Base-by-base conservation (phyloP, 768 basidiomycete genomes). In the Pleurotus cornucopiae region DNA sequence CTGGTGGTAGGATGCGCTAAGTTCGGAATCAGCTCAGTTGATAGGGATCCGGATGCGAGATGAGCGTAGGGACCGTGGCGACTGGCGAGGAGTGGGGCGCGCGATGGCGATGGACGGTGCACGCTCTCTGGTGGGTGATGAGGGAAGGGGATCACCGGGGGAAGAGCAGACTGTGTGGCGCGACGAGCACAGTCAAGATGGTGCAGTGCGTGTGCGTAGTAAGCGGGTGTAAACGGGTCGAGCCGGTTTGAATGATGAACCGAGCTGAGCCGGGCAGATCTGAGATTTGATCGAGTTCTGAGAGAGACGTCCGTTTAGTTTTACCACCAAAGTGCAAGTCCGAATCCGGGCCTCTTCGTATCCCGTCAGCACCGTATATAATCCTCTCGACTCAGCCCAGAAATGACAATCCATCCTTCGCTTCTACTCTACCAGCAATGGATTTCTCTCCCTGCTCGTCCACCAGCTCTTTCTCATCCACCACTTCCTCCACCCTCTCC, bases 401-500 rank as follows among this genome's bases (percentile, higher is more conserved):
- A 49, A 34, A 49, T 49, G 48, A 23, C 26, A 49, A 49, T 49
- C 48, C 48, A 41, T 55, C 54, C 54, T 48, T 47, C 45, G 41
- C 54, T 46, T 55, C 54, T 45, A 46, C 46, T 20, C 14, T 39
- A 39, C 39, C 51, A 53, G 39, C 51, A 39, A 53, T 53, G 51
- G 51, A 38, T 39, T 64, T 62, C 59, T 57, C 54, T 49, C 59
- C 53, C 58, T 58, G 57, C 49, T 66, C 67, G 46, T 57, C 66
- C 25, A 58, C 61, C 47, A 57, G 60, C 46, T 63, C 64, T 23
- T 55, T 61, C 23, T 53, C 66, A 0, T 59, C 65, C 37, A 64
- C 69, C 9, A 61, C 64, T 37, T 64, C 69, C 13, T 63, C 69
- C 0, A 66, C 70, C 48, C 65, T 68, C 0, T 65, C 69, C 47